A percentile compares a stretch with the other conserved stretches of the same genome.
phyloP scores from a whole-genome alignment of 805 yeast genomes.

The Naumovozyma dairenensis region DNA sequence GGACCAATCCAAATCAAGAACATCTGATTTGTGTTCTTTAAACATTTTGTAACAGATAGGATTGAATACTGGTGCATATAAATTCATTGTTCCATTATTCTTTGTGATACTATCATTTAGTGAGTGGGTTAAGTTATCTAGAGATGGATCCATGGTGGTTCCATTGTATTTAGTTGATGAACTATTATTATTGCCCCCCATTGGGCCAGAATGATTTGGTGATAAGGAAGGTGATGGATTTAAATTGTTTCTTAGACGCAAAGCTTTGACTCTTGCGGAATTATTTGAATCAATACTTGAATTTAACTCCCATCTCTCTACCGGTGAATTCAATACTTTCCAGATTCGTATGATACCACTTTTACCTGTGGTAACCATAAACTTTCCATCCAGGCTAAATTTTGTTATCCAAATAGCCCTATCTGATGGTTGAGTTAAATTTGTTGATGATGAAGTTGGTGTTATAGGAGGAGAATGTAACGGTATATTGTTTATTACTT shows the following conservation, averaged over 20 bases:
- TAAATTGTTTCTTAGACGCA: slow-evolving; percentile 2
- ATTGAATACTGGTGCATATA: slow-evolving; percentile 72
- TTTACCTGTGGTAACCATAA: slow-evolving; percentile 75
- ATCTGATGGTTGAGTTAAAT: neutral
- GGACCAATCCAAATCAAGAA: slow-evolving; percentile 80
- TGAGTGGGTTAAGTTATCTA: neutral
- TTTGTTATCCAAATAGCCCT: slow-evolving; percentile 59
- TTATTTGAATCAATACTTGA: slow-evolving; percentile 9
- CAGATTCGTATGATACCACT: slow-evolving; percentile 61
- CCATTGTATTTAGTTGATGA: too few species aligned
- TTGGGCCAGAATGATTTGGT: neutral
- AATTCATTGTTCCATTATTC: slow-evolving; percentile 4
- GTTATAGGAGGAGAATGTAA: slow-evolving; percentile 1
- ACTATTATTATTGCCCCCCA: too few species aligned
- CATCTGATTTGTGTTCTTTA: slow-evolving; percentile 58
- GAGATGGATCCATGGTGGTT: neutral
- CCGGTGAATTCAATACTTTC: slow-evolving; percentile 69
- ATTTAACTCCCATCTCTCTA: slow-evolving; percentile 47
- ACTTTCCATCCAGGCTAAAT: slow-evolving; percentile 74
- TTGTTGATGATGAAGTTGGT: slow-evolving; percentile 1
- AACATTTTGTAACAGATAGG: slow-evolving; percentile 53
- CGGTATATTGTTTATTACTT: neutral
- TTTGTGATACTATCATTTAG: neutral
- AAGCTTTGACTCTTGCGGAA: slow-evolving; percentile 4
- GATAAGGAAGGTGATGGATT: neutral